These are phyloP conservation scores for Blastocystis sp. DNA, from an alignment of 352 stramenopile species.

Conservation along the genomic window DNA sequence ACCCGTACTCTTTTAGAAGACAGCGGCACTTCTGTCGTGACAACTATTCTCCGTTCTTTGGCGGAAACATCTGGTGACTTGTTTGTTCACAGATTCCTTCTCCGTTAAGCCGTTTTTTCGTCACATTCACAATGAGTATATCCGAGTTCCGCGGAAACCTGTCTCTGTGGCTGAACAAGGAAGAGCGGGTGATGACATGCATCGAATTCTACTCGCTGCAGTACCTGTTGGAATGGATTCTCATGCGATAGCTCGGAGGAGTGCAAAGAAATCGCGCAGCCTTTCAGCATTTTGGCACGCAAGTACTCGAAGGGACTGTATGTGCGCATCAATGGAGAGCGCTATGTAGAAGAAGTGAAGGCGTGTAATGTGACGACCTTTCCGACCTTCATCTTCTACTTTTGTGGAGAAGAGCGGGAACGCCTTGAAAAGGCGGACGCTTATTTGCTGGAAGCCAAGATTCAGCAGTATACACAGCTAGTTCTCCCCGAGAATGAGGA, in stretches of 20 bases:
- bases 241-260: slow-evolving; percentile 27
- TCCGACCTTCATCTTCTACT: slow-evolving; percentile 33
- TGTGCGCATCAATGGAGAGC: slow-evolving; percentile 3
- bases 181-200: slow-evolving; percentile 8
- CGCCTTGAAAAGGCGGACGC: background rate
- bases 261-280: slow-evolving; percentile 2
- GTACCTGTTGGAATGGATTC: background rate
- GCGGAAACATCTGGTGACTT: background rate
- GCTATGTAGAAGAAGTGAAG: background rate
- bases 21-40: background rate
- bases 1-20: background rate
- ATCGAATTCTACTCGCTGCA: slow-evolving; percentile 17
- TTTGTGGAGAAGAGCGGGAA: slow-evolving; percentile 21
- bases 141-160: background rate
- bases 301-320: background rate
- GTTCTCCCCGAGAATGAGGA: background rate
- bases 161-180: slow-evolving; percentile 1
- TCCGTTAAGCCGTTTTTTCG: background rate
- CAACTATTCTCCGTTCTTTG: background rate
- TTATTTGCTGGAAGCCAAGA: background rate
- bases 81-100: background rate
- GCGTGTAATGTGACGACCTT: background rate
- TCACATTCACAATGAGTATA: background rate
- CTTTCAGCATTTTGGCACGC: background rate
- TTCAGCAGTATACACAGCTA: slow-evolving; percentile 25